Evolutionary conservation across 192 early-diverging fungal species (phyloP).

Genomic region (Cetraspora pellucida): DNA sequence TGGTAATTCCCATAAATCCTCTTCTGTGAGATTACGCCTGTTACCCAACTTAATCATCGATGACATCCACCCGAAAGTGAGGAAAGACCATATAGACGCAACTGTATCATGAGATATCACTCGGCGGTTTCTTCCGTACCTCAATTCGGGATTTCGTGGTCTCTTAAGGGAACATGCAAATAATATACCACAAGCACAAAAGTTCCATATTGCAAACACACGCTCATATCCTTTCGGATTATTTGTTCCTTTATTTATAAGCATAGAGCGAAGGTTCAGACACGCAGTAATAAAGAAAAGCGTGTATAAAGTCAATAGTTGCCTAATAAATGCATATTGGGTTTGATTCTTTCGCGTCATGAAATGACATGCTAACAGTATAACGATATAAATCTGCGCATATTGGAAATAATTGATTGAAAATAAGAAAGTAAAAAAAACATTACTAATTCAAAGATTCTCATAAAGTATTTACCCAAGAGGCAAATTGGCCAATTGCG

Average conservation of each 20-base stretch:
- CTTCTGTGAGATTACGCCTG: slow-evolving; percentile 35
- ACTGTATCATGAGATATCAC: slow-evolving; percentile 36
- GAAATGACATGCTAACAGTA: slow-evolving; percentile 32
- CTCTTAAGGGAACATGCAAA: slow-evolving; percentile 26
- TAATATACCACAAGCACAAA: slow-evolving; percentile 21
- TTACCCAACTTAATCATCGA: slow-evolving; percentile 43
- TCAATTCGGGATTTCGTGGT: slow-evolving; percentile 33
- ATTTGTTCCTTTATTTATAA: not conserved
- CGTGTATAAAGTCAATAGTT: slow-evolving; percentile 23
- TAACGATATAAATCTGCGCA: slow-evolving; percentile 32
- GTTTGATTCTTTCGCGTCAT: slow-evolving; percentile 35
- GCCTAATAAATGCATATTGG: slow-evolving; percentile 26
- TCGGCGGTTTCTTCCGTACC: slow-evolving; percentile 9
- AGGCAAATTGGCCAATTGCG: slow-evolving; percentile 32
- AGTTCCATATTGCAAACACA: slow-evolving; percentile 28
- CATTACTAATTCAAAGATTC: not conserved
- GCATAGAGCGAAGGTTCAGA: slow-evolving; percentile 31
- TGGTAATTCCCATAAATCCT: slow-evolving; percentile 41
- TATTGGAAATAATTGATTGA: not conserved
- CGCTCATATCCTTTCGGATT: slow-evolving; percentile 9
- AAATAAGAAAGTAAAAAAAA: not conserved
- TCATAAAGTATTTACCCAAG: slow-evolving; percentile 30
- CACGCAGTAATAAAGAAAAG: slow-evolving; percentile 10
- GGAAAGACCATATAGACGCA: slow-evolving; percentile 33
- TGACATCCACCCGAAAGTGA: slow-evolving; percentile 40